Evolutionary conservation across 1,284 basidiomycete species (phyloP).

Genomic region (Lignosus rhinocerotis): DNA sequence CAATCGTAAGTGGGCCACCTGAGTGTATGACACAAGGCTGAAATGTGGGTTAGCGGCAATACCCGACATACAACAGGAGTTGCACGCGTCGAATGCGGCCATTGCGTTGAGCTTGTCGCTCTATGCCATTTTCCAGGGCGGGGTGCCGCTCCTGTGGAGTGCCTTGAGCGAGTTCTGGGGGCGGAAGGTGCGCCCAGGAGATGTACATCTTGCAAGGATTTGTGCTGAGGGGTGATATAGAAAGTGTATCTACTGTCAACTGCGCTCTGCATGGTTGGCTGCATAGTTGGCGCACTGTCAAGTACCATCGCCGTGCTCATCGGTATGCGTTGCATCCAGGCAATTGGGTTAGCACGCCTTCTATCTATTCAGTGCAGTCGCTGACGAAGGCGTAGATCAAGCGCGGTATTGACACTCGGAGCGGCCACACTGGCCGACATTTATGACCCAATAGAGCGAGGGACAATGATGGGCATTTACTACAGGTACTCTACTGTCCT

Average conservation of each 20-base stretch:
- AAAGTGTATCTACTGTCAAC: conserved; percentile 69
- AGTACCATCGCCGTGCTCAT: conserved; percentile 72
- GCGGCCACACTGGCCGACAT: conserved; percentile 84
- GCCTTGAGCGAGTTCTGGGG: conserved; percentile 79
- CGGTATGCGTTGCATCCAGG: conserved; percentile 71
- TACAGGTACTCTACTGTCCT: conserved; percentile 39
- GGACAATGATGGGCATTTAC: conserved; percentile 78
- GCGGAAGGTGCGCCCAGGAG: conserved; percentile 56
- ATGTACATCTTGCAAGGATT: neutral
- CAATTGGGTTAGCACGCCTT: conserved; percentile 49
- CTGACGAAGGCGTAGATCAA: conserved; percentile 48
- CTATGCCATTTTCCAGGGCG: conserved; percentile 79
- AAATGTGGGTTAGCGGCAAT: conserved; percentile 49
- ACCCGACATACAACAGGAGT: conserved; percentile 60
- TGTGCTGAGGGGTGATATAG: conserved; percentile 34
- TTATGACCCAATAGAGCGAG: conserved; percentile 77
- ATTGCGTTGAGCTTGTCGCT: conserved; percentile 76
- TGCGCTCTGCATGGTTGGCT: conserved; percentile 61
- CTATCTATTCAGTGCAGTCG: neutral
- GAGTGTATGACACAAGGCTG: no score
- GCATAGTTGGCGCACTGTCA: conserved; percentile 64
- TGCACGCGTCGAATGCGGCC: conserved; percentile 65
- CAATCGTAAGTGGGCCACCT: conserved; percentile 50
- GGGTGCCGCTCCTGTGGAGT: conserved; percentile 70
- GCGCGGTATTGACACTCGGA: conserved; percentile 77